These are phyloP conservation scores for Neoarthrinium moseri DNA, from an alignment of 2,329 filamentous ascomycete species.

Conservation along the genomic window DNA sequence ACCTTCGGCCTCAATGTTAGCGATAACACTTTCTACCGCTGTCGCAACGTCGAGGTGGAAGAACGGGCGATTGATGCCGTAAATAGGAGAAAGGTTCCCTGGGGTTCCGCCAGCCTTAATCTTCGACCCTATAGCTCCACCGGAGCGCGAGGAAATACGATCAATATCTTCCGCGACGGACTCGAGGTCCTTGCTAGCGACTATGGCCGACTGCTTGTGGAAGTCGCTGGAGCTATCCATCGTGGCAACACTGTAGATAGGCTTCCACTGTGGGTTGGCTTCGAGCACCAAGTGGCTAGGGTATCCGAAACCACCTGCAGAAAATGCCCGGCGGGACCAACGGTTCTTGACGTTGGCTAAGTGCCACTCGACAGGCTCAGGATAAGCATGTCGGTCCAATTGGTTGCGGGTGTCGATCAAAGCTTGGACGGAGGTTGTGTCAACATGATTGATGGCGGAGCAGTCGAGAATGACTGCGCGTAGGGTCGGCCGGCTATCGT, in stretches of 20 bases:
- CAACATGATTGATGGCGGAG: conserved; percentile 54
- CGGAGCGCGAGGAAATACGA: neutral
- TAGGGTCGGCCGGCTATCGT: conserved; percentile 40
- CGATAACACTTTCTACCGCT: conserved; percentile 1
- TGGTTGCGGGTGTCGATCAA: conserved; percentile 54
- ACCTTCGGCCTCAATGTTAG: neutral
- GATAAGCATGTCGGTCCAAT: conserved; percentile 51
- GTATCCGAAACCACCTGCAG: conserved; percentile 55
- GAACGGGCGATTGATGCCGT: conserved; percentile 1
- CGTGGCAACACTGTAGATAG: neutral
- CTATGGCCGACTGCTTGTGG: neutral
- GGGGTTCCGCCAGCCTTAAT: neutral
- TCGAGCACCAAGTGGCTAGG: conserved; percentile 18
- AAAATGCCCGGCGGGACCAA: conserved; percentile 57
- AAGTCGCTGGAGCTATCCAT: neutral
- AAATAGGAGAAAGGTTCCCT: no score
- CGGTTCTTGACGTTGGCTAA: conserved; percentile 54
- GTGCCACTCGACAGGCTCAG: conserved; percentile 49
- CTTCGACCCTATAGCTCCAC: no score
- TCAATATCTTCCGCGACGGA: neutral
- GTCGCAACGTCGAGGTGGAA: neutral
- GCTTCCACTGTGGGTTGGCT: neutral
- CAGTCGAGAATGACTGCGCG: conserved; percentile 58
- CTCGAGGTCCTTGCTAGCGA: neutral
- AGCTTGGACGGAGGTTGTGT: conserved; percentile 57